Conservation (phyloP, 164 flowering plant genomes). For the Vitis cinerea region DNA sequence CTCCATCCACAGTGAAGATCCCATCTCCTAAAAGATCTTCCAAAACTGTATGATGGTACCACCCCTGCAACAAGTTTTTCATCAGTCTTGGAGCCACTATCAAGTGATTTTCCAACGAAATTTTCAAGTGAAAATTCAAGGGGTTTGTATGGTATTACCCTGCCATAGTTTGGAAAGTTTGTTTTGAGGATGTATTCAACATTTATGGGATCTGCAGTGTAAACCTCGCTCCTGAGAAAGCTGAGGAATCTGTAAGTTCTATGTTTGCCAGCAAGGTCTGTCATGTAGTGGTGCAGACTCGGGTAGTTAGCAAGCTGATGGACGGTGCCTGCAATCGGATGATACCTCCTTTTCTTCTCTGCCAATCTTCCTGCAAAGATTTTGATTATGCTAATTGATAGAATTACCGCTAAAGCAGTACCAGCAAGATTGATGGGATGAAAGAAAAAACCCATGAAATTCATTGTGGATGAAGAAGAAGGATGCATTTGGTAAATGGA, state of each 20-base stretch:
- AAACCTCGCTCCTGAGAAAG: slow-evolving; percentile 42
- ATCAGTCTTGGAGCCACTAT: background rate
- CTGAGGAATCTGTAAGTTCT: slow-evolving; percentile 47
- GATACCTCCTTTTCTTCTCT: slow-evolving; percentile 31
- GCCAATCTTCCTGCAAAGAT: background rate
- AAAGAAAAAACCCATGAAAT: too few relatives aligned
- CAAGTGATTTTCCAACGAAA: too few relatives aligned
- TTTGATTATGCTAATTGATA: background rate
- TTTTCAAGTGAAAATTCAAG: too few relatives aligned
- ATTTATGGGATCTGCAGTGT: slow-evolving; percentile 50
- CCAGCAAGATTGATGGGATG: too few relatives aligned
- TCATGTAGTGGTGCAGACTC: slow-evolving; percentile 54
- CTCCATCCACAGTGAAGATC: slow-evolving; percentile 69
- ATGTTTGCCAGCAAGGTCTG: slow-evolving; percentile 44
- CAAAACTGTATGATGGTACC: slow-evolving; percentile 31
- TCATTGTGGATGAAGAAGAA: too few relatives aligned
- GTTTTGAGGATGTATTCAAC: slow-evolving; percentile 67
- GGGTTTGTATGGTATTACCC: slow-evolving; percentile 24
- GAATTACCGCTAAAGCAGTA: too few relatives aligned
- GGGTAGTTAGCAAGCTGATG: slow-evolving; percentile 51
- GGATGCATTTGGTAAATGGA: too few relatives aligned
- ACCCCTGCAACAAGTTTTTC: slow-evolving; percentile 30
- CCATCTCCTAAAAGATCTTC: slow-evolving; percentile 64
- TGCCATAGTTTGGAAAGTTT: slow-evolving; percentile 56
- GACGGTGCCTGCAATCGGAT: slow-evolving; percentile 56